A percentile compares a stretch with the other conserved stretches of the same genome.
Conservation (phyloP, 2,329 filamentous ascomycete genomes). For the Neofusicoccum laricinum region DNA sequence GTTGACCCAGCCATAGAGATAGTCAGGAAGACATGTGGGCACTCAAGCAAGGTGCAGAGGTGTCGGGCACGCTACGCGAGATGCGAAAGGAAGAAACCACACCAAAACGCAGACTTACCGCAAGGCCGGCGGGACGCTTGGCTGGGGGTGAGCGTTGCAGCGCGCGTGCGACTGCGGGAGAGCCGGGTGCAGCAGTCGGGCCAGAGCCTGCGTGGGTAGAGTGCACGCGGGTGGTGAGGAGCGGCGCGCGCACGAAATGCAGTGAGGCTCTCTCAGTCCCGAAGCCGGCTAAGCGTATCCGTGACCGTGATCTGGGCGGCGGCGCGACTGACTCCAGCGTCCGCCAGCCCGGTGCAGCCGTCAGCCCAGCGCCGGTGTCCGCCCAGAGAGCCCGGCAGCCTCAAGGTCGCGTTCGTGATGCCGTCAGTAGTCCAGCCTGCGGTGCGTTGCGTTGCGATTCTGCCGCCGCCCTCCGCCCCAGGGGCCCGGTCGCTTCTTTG, state of each 20-base stretch:
- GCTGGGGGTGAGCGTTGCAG: background rate
- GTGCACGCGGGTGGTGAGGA: constrained; percentile 14
- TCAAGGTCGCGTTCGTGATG: background rate
- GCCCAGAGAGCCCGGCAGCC: background rate
- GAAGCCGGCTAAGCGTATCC: constrained; percentile 16
- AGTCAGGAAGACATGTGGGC: constrained; percentile 36
- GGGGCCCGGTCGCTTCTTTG: background rate
- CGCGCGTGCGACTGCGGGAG: constrained; percentile 1
- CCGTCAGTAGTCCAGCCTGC: constrained; percentile 12
- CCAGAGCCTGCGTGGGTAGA: constrained; percentile 7
- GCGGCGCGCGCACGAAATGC: constrained; percentile 16
- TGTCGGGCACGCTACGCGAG: constrained; percentile 30
- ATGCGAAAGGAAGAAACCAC: constrained; percentile 17
- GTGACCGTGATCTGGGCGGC: constrained; percentile 16
- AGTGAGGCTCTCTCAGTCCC: constrained; percentile 16
- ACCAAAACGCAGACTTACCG: constrained; percentile 13
- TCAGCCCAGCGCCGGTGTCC: background rate
- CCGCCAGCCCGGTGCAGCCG: background rate
- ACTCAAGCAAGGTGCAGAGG: constrained; percentile 32
- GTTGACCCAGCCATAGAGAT: constrained; percentile 44
- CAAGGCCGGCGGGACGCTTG: constrained; percentile 9
- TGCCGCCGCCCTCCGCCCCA: constrained; percentile 14
- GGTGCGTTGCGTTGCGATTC: constrained; percentile 7
- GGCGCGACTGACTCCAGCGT: constrained; percentile 8
- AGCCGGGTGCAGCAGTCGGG: constrained; percentile 5